phyloP scores from a whole-genome alignment of 169 alveolate genomes.

The Babesia bigemina region DNA sequence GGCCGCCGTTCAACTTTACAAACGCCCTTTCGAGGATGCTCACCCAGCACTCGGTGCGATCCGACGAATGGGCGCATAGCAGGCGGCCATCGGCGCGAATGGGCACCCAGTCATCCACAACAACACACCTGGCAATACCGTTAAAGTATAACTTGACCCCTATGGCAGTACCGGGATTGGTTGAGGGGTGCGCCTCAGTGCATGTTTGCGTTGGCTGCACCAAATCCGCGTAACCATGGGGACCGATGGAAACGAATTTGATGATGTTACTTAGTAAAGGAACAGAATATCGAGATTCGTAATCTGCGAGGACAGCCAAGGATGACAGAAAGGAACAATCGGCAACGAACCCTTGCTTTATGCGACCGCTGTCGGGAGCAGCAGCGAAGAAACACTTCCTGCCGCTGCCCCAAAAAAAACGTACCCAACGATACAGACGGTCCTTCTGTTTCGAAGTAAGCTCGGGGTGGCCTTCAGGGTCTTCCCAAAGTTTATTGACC shows the following conservation, averaged over 20 bases:
- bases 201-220: neutral
- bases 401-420: conserved; percentile 62
- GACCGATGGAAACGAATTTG: neutral
- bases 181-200: conserved; percentile 3
- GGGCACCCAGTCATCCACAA: conserved; percentile 91
- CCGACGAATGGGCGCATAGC: conserved; percentile 87
- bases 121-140: conserved; percentile 88
- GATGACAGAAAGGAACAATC: conserved; percentile 91
- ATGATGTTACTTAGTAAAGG: conserved; percentile 72
- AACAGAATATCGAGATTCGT: conserved; percentile 77
- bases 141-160: conserved; percentile 86
- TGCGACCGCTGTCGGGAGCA: conserved; percentile 71
- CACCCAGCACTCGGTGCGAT: conserved; percentile 87
- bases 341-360: conserved; percentile 90
- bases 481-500: conserved; percentile 69
- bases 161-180: conserved; percentile 76
- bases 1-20: conserved; percentile 87
- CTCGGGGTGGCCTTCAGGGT: conserved; percentile 78
- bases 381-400: conserved; percentile 64
- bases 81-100: conserved; percentile 72
- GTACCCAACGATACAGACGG: conserved; percentile 74
- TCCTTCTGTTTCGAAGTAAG: conserved; percentile 75
- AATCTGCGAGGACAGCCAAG: conserved; percentile 88
- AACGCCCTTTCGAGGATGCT: conserved; percentile 91
- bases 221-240: conserved; percentile 55